Evolutionary conservation across 2,329 filamentous ascomycete genomes (phyloP), one percentile per base, ranked within the genome.

Genomic region (Verticillium dahliae): DNA sequence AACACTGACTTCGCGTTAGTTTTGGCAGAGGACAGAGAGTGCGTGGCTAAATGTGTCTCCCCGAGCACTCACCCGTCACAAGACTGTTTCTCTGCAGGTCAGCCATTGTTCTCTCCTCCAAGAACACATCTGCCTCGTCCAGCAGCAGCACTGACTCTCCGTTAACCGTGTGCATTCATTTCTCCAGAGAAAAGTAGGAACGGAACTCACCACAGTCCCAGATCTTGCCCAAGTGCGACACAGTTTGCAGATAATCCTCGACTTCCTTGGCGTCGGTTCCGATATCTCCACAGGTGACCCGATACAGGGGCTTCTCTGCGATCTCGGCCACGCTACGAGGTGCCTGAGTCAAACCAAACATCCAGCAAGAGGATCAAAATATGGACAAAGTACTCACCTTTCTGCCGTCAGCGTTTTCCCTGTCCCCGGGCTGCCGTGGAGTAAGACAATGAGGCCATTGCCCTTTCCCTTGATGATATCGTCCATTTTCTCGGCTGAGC

Each of bases 61-160:
- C 27, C 3, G 27, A 27, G 27, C 27, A 27, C 27, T 27, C 27
- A 27, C 27, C 27, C 3, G 27, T 27, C 27, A 27, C 27, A 3
- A 27, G 27, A 27, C 27, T 27, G 27, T 27, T 27, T 27, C 27
- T 27, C 27, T 93, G 88, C 56, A 96, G 88, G 67, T 96, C 91
- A 65, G 91, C 87, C 69, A 91, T 87, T 56, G 91, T 89, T 1
- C 91, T 86, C 73, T 91, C 90, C 77, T 95, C 90, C 14, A 96
- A 78, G 76, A 93, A 92, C 4, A 92, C 89, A 67, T 93, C 90
- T 1, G 90, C 91, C 75, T 96, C 92, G 67, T 96, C 92, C 1
- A 96, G 84, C 1, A 96, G 83, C 6, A 59, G 27, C 2, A 27
- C 27, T 27, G 27, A 4, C 3, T 27, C 27, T 27, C 27, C 4